Evolutionary conservation across 805 yeast species (phyloP).

Genomic region (Sugiyamaella americana): DNA sequence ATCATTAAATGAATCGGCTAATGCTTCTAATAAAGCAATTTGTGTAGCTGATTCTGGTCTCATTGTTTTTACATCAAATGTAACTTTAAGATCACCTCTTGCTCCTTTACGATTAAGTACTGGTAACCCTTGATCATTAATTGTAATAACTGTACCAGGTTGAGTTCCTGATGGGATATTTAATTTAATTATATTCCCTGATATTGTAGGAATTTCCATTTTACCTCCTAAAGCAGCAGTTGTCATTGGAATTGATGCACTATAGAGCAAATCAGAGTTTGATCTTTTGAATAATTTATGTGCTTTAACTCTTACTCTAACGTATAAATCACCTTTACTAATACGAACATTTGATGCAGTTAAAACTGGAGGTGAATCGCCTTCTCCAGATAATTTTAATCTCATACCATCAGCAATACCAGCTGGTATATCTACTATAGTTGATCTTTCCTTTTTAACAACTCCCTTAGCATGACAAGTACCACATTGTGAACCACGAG

Average conservation of each 20-base stretch:
- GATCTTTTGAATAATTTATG: conserved; percentile 66
- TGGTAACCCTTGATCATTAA: conserved; percentile 88
- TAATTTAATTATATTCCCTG: conserved; percentile 67
- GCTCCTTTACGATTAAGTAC: conserved; percentile 42
- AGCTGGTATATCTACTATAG: conserved; percentile 78
- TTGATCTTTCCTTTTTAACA: conserved; percentile 55
- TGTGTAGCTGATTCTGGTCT: conserved; percentile 80
- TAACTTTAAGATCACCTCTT: conserved; percentile 78
- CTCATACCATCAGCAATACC: conserved; percentile 86
- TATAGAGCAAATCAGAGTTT: conserved; percentile 59
- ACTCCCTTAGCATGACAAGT: conserved; percentile 91
- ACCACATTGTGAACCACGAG: conserved; percentile 61
- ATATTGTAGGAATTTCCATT: conserved; percentile 83
- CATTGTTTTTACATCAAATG: conserved; percentile 62
- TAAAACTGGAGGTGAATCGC: conserved; percentile 80
- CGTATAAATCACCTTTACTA: conserved; percentile 80
- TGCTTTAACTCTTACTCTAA: conserved; percentile 69
- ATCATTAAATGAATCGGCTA: conserved; percentile 88
- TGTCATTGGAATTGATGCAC: conserved; percentile 75
- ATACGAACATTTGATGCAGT: conserved; percentile 63
- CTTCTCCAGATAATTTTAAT: conserved; percentile 78
- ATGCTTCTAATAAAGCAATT: conserved; percentile 82
- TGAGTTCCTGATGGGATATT: conserved; percentile 84
- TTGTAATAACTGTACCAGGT: conserved; percentile 61
- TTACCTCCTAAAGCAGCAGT: conserved; percentile 96